phyloP scores from a whole-genome alignment of 306 rosid genomes.

The Fragaria nilgerrensis region DNA sequence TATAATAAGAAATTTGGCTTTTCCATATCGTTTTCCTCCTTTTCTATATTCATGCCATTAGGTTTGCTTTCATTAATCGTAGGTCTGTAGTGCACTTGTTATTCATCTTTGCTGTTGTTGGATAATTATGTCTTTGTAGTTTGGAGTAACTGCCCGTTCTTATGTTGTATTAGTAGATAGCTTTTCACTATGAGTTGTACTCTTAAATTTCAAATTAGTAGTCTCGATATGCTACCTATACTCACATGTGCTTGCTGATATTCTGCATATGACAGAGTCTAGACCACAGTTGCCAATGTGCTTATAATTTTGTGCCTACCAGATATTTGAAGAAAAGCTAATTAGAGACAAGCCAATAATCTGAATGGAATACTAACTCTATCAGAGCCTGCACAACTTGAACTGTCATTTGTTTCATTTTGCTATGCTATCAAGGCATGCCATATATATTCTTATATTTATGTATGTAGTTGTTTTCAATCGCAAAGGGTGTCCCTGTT shows the following conservation, averaged over 20 bases:
- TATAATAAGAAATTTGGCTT: not conserved
- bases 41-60: not conserved
- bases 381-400: not conserved
- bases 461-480: conserved; percentile 3
- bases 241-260: not conserved
- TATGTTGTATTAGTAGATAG: not conserved
- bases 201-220: not conserved
- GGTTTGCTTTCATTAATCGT: not conserved
- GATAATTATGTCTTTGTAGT: not conserved
- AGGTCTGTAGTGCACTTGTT: not conserved
- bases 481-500: not conserved
- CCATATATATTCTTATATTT: not conserved
- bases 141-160: not conserved
- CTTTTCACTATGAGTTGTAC: not conserved
- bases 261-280: not conserved
- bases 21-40: not conserved
- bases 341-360: not conserved
- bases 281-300: not conserved
- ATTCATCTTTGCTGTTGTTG: not conserved
- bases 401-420: not conserved
- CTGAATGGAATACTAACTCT: not conserved
- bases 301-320: not conserved
- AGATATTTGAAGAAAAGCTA: not conserved
- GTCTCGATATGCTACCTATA: not conserved
- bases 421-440: not conserved